Conservation (phyloP, 2,329 filamentous ascomycete genomes). For the Apiospora malaysiana region DNA sequence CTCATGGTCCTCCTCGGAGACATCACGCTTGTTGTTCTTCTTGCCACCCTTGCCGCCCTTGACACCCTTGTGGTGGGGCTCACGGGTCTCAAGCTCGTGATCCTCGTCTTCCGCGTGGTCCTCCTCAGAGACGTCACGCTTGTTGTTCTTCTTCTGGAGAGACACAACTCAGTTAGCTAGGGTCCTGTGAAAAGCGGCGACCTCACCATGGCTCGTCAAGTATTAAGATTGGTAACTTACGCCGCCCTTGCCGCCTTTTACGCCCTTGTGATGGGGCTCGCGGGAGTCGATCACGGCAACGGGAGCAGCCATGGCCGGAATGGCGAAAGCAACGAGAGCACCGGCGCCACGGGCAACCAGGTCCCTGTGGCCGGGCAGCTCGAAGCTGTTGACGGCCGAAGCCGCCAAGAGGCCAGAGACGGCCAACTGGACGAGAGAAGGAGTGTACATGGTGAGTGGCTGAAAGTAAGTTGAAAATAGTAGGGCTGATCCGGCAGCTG, state of each 20-base stretch:
- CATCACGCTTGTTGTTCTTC: slow-evolving; percentile 25
- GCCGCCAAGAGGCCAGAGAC: slow-evolving; percentile 39
- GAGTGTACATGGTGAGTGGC: slow-evolving; percentile 38
- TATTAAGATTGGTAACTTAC: no score
- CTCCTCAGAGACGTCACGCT: slow-evolving; percentile 20
- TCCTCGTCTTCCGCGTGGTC: slow-evolving; percentile 2
- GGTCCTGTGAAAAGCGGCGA: no score
- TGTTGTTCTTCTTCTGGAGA: slow-evolving; percentile 22
- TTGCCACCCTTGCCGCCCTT: slow-evolving; percentile 16
- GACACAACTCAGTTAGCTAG: not conserved
- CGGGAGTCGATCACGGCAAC: slow-evolving; percentile 16
- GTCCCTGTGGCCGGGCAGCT: slow-evolving; percentile 30
- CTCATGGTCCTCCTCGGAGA: not conserved
- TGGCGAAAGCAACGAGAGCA: slow-evolving; percentile 36
- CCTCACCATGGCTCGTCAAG: no score
- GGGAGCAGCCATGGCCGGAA: slow-evolving; percentile 30
- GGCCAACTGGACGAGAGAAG: slow-evolving; percentile 38
- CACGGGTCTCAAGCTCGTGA: slow-evolving; percentile 25
- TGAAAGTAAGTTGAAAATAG: slow-evolving; percentile 25
- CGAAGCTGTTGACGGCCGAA: slow-evolving; percentile 38
- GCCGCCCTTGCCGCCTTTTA: slow-evolving; percentile 21
- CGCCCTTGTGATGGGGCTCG: slow-evolving; percentile 25
- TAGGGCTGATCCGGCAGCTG: slow-evolving; percentile 40
- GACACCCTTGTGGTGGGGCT: slow-evolving; percentile 19
- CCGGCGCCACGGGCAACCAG: slow-evolving; percentile 34